Evolutionary conservation across 305 asterid genomes (phyloP), one percentile per base, ranked within the genome.

Genomic region (Rubia balearica): DNA sequence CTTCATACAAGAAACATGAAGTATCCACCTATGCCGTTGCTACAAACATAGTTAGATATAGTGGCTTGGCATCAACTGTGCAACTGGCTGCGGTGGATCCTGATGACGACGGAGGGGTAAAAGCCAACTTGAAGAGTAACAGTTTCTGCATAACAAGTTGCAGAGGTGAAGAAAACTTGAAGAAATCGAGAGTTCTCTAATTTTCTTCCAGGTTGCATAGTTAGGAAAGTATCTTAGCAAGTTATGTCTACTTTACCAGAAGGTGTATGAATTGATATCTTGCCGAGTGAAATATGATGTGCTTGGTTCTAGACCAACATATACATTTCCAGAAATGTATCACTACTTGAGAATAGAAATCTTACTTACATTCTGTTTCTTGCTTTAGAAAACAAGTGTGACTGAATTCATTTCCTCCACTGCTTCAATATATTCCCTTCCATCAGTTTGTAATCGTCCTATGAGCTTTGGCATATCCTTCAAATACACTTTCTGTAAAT

Each of bases 111-210:
- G 49, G 61, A 56, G 60, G n/a, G 38, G 74, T 57, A 63, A 53
- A 74, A 38, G 69, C 64, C 49, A 48, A 69, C 49, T 8, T 53
- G 22, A 69, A 64, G 55, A 66, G 62, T 66, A 64, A 73, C 14
- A 56, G 68, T 21, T 56, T 55, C 53, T 59, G 41, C 69, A 22
- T 45, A 42, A 30, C 66, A 6, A 61, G 45, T 42, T 67, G 56
- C 55, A 74, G 65, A 40, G 73, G 73, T 22, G 72, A 51, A 65
- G 71, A 33, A 61, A 41, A 65, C 30, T 10, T 70, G 61, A 73
- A 77, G 78, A 77, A 77, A 65, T 42, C 71, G 75, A 73, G 72
- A 74, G 78, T 70, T 36, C 59, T 56, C 41, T 73, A 46, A 65
- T 73, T 65, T 63, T 67, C 41, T 45, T 21, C 21, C 43, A 45